Base-by-base conservation (phyloP, 768 basidiomycete genomes). In the Boletus rufocinnamomeus region DNA sequence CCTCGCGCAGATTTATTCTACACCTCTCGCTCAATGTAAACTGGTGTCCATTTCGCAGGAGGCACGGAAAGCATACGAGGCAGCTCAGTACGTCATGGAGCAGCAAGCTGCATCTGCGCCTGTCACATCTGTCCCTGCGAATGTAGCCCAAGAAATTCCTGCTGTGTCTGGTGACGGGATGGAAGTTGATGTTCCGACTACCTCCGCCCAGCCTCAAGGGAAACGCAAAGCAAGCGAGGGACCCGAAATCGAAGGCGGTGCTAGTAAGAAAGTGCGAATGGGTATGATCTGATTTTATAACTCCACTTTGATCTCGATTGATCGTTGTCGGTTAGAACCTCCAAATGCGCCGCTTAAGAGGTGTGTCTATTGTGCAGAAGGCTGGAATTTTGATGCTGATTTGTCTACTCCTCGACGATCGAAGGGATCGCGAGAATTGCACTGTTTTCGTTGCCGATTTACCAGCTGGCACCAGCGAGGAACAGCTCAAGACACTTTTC, bases 401-500 rank as follows among this genome's bases (percentile, higher is more conserved):
- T 56, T 48, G 34, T 58, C 50, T 21, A 10, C 30, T 19, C 49
- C 28, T 16, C 51, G 4, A n/a, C 16, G 9, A 50, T 23, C 19
- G 4, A 58, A 95, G 96, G 63, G 97, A 99, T 75, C 93, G 97
- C 47, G 97, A 99, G 76, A 91, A 98, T 65, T 85, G 87, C 30
- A 96, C 94, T 0, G 88, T 98, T 5, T 91, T 98, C 58, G 89
- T 97, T 16, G 82, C 86, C 4, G 85, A 89, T 46, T 74, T 97
- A 11, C 83, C 85, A 0, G 45, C 72, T 19, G 79, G 75, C 13
- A 78, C 80, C 11, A 78, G 78, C 0, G 88, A 93, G 54, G 83
- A 82, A 6, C 89, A 91, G 27, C 71, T 99, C n/a, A 75, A 66
- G 28, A 68, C 74, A 2, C 77, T 96, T 7, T 98, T 99, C 78